A percentile compares a stretch with the other conserved stretches of the same genome.
These are phyloP conservation scores for Agaricales sp. DNA, from an alignment of 1,284 basidiomycete genomes.

Conservation along the genomic window DNA sequence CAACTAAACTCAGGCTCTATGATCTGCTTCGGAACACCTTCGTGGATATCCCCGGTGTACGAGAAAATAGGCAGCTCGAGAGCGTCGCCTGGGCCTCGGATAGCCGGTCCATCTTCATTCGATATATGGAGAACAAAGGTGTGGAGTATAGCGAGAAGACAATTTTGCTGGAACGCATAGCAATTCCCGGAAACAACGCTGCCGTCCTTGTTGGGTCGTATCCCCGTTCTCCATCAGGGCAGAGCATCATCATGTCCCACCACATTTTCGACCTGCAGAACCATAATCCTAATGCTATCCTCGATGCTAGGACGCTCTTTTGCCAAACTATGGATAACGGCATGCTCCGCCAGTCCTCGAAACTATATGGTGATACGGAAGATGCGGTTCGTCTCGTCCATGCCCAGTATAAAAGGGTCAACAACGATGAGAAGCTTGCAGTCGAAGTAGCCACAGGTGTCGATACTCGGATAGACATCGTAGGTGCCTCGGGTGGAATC, in stretches of 20 bases:
- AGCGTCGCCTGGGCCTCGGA: slow-evolving; percentile 20
- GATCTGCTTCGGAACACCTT: slow-evolving; percentile 16
- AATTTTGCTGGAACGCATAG: slow-evolving; percentile 16
- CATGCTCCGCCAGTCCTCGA: slow-evolving; percentile 9
- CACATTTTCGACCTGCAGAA: slow-evolving; percentile 18
- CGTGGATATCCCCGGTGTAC: slow-evolving; percentile 13
- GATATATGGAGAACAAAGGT: slow-evolving; percentile 17
- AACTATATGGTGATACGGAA: slow-evolving; percentile 17
- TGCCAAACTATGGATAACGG: slow-evolving; percentile 10
- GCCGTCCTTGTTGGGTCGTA: no score
- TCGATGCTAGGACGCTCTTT: slow-evolving; percentile 20
- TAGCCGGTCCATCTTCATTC: slow-evolving; percentile 18
- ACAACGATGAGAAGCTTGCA: slow-evolving; percentile 15
- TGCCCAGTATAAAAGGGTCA: slow-evolving; percentile 4
- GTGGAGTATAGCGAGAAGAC: slow-evolving; percentile 18
- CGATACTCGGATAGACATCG: slow-evolving; percentile 21
- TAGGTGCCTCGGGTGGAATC: slow-evolving; percentile 10
- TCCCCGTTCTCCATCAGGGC: no score
- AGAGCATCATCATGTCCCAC: slow-evolving; percentile 15
- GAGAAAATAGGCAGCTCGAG: slow-evolving; percentile 18
- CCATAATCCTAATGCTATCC: slow-evolving; percentile 17
- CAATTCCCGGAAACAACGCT: no score
- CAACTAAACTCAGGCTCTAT: slow-evolving; percentile 16
- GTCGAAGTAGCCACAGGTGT: slow-evolving; percentile 21
- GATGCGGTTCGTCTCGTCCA: slow-evolving; percentile 22